Conservation (phyloP, 148 eudicot genomes). For the Beta vulgaris region DNA sequence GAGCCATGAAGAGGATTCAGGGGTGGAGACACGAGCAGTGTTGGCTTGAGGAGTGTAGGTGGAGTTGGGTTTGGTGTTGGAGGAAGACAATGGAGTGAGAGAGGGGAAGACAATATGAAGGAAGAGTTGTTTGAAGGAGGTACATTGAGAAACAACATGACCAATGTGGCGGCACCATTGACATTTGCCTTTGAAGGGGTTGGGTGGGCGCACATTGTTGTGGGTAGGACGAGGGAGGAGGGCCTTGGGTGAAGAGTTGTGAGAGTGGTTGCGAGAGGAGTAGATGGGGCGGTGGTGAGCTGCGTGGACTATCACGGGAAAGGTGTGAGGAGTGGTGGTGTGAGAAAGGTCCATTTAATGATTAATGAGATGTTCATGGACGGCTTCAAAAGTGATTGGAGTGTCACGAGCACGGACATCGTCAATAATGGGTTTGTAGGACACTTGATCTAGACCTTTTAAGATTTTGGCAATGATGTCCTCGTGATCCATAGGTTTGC, state of each 20-base stretch:
- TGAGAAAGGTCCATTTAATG: not conserved
- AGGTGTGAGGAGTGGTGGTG: not conserved
- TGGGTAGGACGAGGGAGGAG: not conserved
- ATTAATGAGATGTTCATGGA: not conserved
- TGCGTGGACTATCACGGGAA: not conserved
- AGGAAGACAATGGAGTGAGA: too few relatives aligned
- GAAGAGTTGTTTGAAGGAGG: not conserved
- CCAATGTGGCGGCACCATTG: not conserved
- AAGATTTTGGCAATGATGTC: not conserved
- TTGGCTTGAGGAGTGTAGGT: constrained; percentile 3
- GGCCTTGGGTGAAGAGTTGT: not conserved
- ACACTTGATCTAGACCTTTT: not conserved
- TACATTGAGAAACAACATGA: not conserved
- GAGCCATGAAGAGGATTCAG: not conserved
- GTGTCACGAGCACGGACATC: too few relatives aligned
- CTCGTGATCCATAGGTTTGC: not conserved
- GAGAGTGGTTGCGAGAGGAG: not conserved
- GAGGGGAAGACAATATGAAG: not conserved
- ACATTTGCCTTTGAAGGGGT: not conserved
- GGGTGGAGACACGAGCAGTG: not conserved
- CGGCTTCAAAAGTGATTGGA: too few relatives aligned
- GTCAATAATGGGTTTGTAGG: too few relatives aligned
- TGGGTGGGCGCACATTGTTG: not conserved
- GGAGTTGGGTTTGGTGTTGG: not conserved
- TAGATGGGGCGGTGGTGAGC: not conserved